Conservation (phyloP, 192 early-diverging fungal species). For the Backusella liffmaniae region DNA sequence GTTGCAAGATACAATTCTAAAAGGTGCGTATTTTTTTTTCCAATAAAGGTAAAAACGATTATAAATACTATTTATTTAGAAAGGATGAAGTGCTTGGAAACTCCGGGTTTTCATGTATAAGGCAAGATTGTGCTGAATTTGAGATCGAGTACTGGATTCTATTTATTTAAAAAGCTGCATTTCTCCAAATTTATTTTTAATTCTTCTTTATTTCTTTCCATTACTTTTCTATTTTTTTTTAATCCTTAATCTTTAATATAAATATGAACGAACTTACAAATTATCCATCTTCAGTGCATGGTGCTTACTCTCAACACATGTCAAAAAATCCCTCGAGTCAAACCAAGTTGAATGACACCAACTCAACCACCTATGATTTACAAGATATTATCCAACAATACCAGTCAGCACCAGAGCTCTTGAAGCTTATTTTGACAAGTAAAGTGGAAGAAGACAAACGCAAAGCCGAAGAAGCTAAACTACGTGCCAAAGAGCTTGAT, state of each 20-base stretch:
- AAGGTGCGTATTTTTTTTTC: background rate
- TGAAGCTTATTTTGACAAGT: conserved; percentile 54
- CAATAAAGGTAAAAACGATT: background rate
- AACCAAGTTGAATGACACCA: background rate
- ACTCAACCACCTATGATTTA: conserved; percentile 43
- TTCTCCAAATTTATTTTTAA: background rate
- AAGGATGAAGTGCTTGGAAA: background rate
- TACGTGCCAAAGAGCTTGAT: conserved; percentile 49
- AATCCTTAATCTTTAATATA: background rate
- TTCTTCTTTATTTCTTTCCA: background rate
- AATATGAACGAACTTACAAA: background rate
- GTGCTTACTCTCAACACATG: background rate
- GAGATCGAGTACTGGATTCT: background rate
- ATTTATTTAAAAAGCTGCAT: background rate
- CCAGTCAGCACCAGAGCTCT: conserved; percentile 46
- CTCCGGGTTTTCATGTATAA: conserved; percentile 9
- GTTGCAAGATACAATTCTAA: background rate
- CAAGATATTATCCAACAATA: conserved; percentile 53
- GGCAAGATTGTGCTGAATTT: background rate
- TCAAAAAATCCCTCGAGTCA: background rate
- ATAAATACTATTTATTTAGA: conserved; percentile 7
- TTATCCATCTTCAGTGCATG: background rate
- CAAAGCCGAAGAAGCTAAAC: conserved; percentile 54
- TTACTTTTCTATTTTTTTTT: background rate
- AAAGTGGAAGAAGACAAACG: conserved; percentile 61